Percentiles rank a stretch among this genome's conserved stretches.
These are phyloP conservation scores for Barnettozyma populi DNA, from an alignment of 805 yeast genomes.

Conservation along the genomic window DNA sequence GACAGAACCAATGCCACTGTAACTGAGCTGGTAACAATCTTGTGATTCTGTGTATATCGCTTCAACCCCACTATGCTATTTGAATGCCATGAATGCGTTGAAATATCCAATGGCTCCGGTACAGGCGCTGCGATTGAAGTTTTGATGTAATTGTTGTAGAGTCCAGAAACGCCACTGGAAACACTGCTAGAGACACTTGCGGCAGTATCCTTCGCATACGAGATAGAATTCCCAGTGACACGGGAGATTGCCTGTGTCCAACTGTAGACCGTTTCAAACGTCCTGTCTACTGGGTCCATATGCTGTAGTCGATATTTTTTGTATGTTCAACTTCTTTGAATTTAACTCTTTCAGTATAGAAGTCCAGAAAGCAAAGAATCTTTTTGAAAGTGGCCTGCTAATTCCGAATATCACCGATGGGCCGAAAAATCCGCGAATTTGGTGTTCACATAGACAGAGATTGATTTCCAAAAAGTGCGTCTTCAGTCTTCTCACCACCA, in stretches of 20 bases:
- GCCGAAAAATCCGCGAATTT: constrained; percentile 1
- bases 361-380: not conserved
- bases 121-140: not conserved
- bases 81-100: not conserved
- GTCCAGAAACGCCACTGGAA: not conserved
- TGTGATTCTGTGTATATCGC: not conserved
- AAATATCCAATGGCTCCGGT: not conserved
- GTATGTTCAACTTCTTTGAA: too few species aligned
- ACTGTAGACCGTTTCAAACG: constrained; percentile 16
- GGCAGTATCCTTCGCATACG: not conserved
- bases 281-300: constrained; percentile 17
- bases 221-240: not conserved
- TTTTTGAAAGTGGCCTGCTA: not conserved
- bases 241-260: constrained; percentile 6
- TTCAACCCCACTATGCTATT: not conserved
- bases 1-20: not conserved
- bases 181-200: not conserved
- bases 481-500: not conserved
- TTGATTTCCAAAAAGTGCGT: not conserved
- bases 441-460: not conserved
- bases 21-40: not conserved
- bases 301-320: too few species aligned
- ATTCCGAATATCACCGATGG: not conserved
- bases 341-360: not conserved
- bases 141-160: not conserved